Conservation (phyloP, 2,329 filamentous ascomycete species). For the Calonectria henricotiae region DNA sequence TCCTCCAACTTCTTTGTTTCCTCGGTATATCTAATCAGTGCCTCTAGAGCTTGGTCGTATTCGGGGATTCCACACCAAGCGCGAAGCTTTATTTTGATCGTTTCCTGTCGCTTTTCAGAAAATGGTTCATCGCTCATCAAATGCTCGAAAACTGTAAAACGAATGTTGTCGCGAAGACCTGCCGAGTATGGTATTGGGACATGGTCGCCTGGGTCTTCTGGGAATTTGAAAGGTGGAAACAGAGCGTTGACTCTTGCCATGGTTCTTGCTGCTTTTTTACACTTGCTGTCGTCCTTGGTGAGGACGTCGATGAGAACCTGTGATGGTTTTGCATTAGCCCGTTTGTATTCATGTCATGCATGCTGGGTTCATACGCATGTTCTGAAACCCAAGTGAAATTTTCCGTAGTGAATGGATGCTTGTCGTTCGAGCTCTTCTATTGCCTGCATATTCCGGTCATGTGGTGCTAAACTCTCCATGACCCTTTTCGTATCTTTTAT, state of each 20-base stretch:
- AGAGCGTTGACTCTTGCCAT: constrained; percentile 59
- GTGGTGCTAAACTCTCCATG: constrained; percentile 35
- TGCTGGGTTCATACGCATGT: constrained; percentile 51
- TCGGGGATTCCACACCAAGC: constrained; percentile 55
- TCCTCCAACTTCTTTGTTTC: constrained; percentile 58
- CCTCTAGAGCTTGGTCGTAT: constrained; percentile 53
- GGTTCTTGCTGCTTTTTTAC: constrained; percentile 45
- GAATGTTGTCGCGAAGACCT: constrained; percentile 57
- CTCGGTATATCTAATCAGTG: constrained; percentile 55
- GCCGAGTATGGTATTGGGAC: constrained; percentile 54
- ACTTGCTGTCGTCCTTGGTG: constrained; percentile 27
- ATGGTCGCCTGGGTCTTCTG: constrained; percentile 46
- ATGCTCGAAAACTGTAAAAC: constrained; percentile 57
- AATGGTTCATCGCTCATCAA: constrained; percentile 52
- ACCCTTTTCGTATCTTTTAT: constrained; percentile 46
- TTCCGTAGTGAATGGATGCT: constrained; percentile 51
- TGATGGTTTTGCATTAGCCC: neutral
- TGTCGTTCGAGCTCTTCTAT: constrained; percentile 55
- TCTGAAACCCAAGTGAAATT: constrained; percentile 57
- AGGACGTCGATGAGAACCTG: constrained; percentile 54
- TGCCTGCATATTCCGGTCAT: constrained; percentile 42
- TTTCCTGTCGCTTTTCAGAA: constrained; percentile 43
- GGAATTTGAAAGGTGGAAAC: constrained; percentile 53
- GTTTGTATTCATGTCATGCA: too few relatives aligned
- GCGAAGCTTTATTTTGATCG: constrained; percentile 55